Evolutionary conservation across 2,329 filamentous ascomycete genomes (phyloP).

Genomic region (Mycosphaerella sp.): DNA sequence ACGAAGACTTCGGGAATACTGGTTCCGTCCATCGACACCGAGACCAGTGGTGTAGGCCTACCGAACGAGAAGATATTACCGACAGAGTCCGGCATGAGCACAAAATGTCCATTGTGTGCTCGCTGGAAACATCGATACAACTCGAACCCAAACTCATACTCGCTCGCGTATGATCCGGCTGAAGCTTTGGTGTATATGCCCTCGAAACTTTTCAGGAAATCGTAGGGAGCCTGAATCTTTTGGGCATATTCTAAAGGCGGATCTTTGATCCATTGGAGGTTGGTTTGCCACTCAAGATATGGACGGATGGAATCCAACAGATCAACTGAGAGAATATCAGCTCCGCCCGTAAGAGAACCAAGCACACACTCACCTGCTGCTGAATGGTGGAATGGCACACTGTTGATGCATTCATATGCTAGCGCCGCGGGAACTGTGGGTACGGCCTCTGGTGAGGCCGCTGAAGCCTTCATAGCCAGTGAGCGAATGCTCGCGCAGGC

Average conservation of each 20-base stretch:
- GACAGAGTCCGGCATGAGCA: constrained; percentile 50
- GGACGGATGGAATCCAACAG: constrained; percentile 41
- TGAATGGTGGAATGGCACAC: constrained; percentile 41
- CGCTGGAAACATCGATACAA: constrained; percentile 49
- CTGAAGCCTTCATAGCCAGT: constrained; percentile 12
- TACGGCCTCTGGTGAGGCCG: constrained; percentile 18
- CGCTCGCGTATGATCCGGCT: constrained; percentile 35
- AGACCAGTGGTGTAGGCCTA: constrained; percentile 49
- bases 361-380: constrained; percentile 18
- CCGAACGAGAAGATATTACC: constrained; percentile 47
- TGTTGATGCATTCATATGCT: constrained; percentile 43
- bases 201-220: constrained; percentile 37
- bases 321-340: constrained; percentile 29
- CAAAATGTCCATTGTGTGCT: constrained; percentile 61
- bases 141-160: constrained; percentile 44
- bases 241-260: constrained; percentile 42
- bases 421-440: constrained; percentile 40
- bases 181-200: constrained; percentile 37
- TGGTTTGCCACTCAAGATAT: constrained; percentile 44
- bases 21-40: constrained; percentile 54
- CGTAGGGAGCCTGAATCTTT: constrained; percentile 41
- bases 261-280: constrained; percentile 39
- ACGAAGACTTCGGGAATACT: constrained; percentile 53
- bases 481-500: constrained; percentile 29
- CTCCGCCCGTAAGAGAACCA: constrained; percentile 2